A percentile compares a stretch with the other conserved stretches of the same genome.
phyloP scores from a whole-genome alignment of 2,329 filamentous ascomycete species.

The Periglandula ipomoeae region DNA sequence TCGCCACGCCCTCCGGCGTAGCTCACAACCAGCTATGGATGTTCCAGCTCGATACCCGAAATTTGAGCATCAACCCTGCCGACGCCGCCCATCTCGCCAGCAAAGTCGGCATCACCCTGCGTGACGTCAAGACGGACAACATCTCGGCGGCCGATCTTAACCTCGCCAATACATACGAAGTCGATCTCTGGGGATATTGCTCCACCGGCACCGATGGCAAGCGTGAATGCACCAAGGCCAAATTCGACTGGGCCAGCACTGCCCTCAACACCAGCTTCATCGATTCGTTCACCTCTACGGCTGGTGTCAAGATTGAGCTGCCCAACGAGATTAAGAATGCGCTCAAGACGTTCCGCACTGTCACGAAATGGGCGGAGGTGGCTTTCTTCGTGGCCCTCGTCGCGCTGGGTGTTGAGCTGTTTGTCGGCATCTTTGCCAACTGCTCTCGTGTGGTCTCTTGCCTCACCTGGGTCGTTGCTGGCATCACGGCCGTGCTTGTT shows the following conservation, averaged over 20 bases:
- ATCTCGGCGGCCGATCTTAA: conserved; percentile 49
- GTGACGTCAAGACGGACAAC: conserved; percentile 29
- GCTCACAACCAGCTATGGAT: conserved; percentile 47
- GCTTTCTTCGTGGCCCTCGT: conserved; percentile 68
- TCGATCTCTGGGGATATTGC: conserved; percentile 87
- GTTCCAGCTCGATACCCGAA: conserved; percentile 52
- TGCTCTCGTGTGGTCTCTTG: conserved; percentile 77
- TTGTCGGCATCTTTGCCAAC: conserved; percentile 73
- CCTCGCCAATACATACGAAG: conserved; percentile 68
- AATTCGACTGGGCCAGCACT: conserved; percentile 70
- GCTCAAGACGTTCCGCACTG: conserved; percentile 62
- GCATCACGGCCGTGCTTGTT: conserved; percentile 44
- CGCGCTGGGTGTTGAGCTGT: conserved; percentile 59
- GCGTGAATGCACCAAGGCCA: conserved; percentile 58
- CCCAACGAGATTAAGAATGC: conserved; percentile 58
- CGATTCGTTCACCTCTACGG: conserved; percentile 39
- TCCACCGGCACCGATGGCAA: conserved; percentile 42
- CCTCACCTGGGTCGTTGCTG: conserved; percentile 67
- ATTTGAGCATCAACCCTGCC: conserved; percentile 37
- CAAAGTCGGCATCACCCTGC: conserved; percentile 13
- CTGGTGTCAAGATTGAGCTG: conserved; percentile 50
- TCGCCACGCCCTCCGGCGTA: conserved; percentile 47
- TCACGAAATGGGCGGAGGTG: conserved; percentile 75
- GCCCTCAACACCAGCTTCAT: conserved; percentile 54
- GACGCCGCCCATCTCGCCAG: conserved; percentile 27